These are phyloP conservation scores for Ascochyta fabae DNA, from an alignment of 2,329 filamentous ascomycete genomes.

Conservation along the genomic window DNA sequence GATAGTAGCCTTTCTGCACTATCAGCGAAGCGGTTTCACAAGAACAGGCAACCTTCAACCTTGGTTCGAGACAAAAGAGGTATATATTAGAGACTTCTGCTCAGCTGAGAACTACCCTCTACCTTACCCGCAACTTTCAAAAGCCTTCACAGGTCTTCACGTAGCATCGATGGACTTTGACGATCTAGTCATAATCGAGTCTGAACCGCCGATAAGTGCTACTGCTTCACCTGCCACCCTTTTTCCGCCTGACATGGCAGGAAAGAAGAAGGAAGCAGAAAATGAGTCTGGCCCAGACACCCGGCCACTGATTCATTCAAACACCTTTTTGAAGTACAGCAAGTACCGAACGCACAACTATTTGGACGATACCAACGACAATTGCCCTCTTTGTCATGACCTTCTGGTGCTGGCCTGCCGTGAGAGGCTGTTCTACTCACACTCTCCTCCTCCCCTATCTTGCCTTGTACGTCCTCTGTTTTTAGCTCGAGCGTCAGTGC, in stretches of 20 bases:
- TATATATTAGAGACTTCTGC: neutral
- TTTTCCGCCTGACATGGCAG: neutral
- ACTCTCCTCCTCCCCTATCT: neutral
- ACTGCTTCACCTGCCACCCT: neutral
- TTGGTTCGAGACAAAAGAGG: neutral
- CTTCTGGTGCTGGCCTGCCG: constrained; percentile 1
- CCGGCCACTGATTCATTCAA: constrained; percentile 2
- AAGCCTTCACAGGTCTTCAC: neutral
- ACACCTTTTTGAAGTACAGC: neutral
- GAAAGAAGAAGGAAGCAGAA: neutral
- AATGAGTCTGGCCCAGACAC: neutral
- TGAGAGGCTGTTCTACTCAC: neutral
- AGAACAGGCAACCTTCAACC: neutral
- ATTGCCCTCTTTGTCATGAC: constrained; percentile 8
- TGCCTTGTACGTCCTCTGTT: neutral
- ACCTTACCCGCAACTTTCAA: neutral
- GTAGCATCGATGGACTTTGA: constrained; percentile 16
- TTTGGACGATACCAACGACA: constrained; percentile 1
- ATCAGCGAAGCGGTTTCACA: neutral
- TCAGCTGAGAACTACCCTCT: neutral
- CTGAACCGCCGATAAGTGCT: neutral
- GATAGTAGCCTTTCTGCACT: neutral
- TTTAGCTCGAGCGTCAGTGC: neutral
- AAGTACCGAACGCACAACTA: constrained; percentile 8
- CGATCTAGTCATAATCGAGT: constrained; percentile 23